Conservation (phyloP, 148 eudicot species). For the Chenopodium suecicum region DNA sequence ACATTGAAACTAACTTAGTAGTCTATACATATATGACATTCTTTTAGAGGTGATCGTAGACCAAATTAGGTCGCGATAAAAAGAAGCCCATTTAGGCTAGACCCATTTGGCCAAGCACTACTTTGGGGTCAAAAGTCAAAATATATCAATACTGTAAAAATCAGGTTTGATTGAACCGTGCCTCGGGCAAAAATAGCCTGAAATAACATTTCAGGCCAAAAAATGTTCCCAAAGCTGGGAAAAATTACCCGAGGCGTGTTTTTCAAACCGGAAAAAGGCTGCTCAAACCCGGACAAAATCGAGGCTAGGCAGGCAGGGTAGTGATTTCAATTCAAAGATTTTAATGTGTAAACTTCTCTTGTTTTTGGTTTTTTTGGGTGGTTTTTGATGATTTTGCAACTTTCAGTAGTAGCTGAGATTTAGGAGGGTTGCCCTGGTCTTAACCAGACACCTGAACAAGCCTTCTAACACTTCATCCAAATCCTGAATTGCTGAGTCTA, state of each 20-base stretch:
- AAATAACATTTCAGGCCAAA: not conserved
- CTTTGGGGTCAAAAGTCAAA: not conserved
- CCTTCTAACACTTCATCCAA: constrained; percentile 34
- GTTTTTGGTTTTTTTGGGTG: not conserved
- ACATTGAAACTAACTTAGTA: not conserved
- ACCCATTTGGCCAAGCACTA: no score
- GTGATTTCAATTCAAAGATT: not conserved
- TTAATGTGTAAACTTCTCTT: not conserved
- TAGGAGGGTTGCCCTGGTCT: constrained; percentile 43
- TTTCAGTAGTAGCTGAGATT: constrained; percentile 25
- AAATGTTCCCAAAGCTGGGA: not conserved
- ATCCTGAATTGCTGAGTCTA: constrained; percentile 38
- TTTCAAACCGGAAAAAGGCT: not conserved
- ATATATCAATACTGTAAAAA: no score
- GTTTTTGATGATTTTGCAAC: not conserved
- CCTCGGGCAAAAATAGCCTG: not conserved
- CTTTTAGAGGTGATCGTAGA: not conserved
- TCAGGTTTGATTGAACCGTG: not conserved
- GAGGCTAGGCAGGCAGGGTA: not conserved
- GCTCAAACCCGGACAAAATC: not conserved
- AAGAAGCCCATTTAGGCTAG: no score
- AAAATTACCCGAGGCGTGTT: not conserved
- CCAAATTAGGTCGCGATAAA: not conserved
- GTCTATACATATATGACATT: not conserved
- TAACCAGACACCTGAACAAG: constrained; percentile 41